These are phyloP conservation scores for Penicillium sumatraense DNA, from an alignment of 2,329 filamentous ascomycete genomes.

Conservation along the genomic window DNA sequence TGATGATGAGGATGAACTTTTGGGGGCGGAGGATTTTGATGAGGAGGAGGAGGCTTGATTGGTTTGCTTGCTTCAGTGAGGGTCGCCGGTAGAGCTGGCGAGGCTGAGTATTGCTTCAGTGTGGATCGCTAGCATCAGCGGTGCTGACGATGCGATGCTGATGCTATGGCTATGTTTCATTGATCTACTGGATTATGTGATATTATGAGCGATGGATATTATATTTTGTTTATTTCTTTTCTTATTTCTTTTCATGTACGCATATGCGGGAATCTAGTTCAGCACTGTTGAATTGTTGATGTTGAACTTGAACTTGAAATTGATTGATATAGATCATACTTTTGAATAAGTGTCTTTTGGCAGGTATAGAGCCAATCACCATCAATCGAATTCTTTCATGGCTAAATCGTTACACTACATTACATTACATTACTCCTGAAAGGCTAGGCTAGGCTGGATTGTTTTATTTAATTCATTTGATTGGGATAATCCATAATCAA, in stretches of 20 bases:
- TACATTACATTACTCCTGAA: too few species aligned
- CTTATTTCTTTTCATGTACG: background rate
- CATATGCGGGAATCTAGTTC: background rate
- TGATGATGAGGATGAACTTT: conserved; percentile 89
- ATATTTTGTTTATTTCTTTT: conserved; percentile 2
- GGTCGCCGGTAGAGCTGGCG: too few species aligned
- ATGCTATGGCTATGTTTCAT: too few species aligned
- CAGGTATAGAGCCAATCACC: background rate
- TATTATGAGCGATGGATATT: conserved; percentile 22
- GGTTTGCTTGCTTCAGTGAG: background rate
- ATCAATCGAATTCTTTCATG: background rate
- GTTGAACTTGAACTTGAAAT: too few species aligned
- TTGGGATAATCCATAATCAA: too few species aligned
- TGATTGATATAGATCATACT: too few species aligned
- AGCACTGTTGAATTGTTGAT: too few species aligned
- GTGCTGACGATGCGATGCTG: conserved; percentile 2
- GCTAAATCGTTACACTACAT: too few species aligned
- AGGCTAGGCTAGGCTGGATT: too few species aligned
- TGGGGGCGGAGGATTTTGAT: conserved; percentile 85
- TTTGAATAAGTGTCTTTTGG: too few species aligned
- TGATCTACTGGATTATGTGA: conserved; percentile 19
- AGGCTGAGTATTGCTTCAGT: too few species aligned
- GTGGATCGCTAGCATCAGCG: background rate
- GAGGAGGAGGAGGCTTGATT: conserved; percentile 67
- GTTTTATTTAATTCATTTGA: too few species aligned